Base-by-base conservation (phyloP, 129 eudicot species). In the Cynara cardunculus region DNA sequence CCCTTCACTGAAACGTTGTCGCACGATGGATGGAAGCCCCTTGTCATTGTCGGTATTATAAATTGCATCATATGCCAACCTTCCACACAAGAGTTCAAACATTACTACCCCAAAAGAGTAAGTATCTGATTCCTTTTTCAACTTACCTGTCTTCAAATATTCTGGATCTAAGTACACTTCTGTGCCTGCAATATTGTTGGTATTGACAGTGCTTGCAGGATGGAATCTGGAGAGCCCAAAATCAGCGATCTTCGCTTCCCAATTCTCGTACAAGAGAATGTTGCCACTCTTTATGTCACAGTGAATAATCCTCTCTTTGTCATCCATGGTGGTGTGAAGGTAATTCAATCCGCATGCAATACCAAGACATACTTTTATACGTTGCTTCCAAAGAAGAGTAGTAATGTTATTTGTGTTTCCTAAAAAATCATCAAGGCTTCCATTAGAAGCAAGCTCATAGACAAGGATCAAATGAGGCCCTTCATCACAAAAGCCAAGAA, bases 221-320 rank as follows among this genome's bases (percentile, higher is more conserved):
- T 44, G 12, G 37, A 41, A 21, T 44, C 35, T 73, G 6, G 77
- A 73, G 22, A 73, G 77, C 35, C 77, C 77, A 41, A 73, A 73
- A 35, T 73, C 77, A 44, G 66, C 37, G 25, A 73, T 73, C 77
- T 73, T 73, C 4, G 66, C 65, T 19, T 21, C 66, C 66, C 34
- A 25, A 73, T 41, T 73, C 21, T 39, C 13, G 3, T 16, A 31
- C 12, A 73, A 25, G 0, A 73, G 22, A 73, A 73, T 41, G 65
- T 73, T 73, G 13, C 21, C 77, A 37, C 77, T 73, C 61, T 73
- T 73, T 44, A 73, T 73, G 11, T 73, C 77, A 25, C 77, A 66
- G 31, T 73, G 77, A 21, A 73, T 14, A 41, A 73, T 73, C 65
- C 10, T 73, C 0, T 73, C 13, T 41, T 73, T 22, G 7, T 53